phyloP scores from a whole-genome alignment of 257 asterid species.

The Nicotiana undulata region DNA sequence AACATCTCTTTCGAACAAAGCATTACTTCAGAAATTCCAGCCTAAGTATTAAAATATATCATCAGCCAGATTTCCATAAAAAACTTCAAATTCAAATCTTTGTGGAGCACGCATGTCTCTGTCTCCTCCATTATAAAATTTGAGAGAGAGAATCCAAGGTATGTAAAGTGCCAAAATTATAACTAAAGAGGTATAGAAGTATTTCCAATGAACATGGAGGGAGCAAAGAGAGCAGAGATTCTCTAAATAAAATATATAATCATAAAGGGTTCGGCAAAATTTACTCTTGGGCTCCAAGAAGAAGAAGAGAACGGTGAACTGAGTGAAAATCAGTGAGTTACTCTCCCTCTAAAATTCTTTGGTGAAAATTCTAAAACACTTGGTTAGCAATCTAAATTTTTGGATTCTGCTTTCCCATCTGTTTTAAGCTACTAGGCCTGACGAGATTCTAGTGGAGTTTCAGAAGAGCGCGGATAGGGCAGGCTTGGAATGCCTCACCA shows the following conservation, averaged over 20 bases:
- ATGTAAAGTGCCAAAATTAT: background rate
- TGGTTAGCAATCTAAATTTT: background rate
- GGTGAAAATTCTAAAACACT: background rate
- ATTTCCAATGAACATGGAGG: background rate
- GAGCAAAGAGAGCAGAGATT: background rate
- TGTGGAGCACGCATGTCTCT: background rate
- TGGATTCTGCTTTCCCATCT: background rate
- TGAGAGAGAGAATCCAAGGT: background rate
- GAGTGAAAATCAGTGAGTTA: background rate
- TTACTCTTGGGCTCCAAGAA: background rate
- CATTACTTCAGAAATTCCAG: background rate
- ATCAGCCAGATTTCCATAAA: background rate
- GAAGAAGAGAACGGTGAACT: background rate
- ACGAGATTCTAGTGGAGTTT: too few relatives aligned
- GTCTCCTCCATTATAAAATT: background rate
- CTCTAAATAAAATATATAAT: background rate
- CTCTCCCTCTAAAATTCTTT: background rate
- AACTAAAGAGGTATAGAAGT: background rate
- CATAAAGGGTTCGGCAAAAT: background rate
- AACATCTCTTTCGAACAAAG: background rate
- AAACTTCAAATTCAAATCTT: background rate
- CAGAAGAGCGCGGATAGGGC: too few relatives aligned
- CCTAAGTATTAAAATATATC: background rate
- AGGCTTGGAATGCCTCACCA: too few relatives aligned
- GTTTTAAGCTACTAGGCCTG: background rate